Conservation (phyloP, 116 monocot species). For the Papilionanthe hybrid region DNA sequence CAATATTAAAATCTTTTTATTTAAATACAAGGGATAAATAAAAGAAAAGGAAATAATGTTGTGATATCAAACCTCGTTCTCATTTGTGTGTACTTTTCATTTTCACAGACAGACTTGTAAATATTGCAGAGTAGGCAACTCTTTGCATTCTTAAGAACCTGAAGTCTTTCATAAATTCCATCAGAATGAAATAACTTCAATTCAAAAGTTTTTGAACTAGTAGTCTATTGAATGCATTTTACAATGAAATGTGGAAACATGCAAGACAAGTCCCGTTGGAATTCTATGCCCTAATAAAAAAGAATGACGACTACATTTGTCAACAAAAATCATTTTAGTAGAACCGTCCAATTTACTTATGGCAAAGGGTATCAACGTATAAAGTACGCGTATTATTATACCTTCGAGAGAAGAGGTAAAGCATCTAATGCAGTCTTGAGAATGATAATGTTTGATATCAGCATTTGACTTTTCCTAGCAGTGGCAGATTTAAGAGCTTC, state of each 20-base stretch:
- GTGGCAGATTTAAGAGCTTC: conserved; percentile 53
- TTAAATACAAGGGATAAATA: background rate
- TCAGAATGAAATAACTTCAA: background rate
- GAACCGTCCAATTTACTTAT: conserved; percentile 1
- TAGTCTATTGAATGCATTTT: background rate
- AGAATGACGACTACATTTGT: background rate
- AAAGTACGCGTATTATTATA: conserved; percentile 9
- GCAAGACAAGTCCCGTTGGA: background rate
- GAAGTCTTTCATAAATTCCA: conserved; percentile 1
- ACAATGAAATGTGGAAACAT: background rate
- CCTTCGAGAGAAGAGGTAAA: conserved; percentile 90
- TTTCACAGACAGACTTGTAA: conserved; percentile 70
- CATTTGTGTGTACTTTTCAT: conserved; percentile 61
- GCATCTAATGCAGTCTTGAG: conserved; percentile 94
- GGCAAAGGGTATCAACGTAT: background rate
- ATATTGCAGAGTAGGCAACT: conserved; percentile 82
- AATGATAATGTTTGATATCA: conserved; percentile 85
- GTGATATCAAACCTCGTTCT: conserved; percentile 56
- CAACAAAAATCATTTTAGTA: background rate
- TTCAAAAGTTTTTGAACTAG: background rate
- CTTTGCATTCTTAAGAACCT: conserved; percentile 93
- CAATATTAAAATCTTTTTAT: background rate
- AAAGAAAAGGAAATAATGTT: conserved; percentile 2
- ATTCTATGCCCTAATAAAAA: background rate
- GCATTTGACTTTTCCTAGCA: conserved; percentile 83